These are phyloP conservation scores for Naganishia cerealis DNA, from an alignment of 1,284 basidiomycete genomes.

Conservation along the genomic window DNA sequence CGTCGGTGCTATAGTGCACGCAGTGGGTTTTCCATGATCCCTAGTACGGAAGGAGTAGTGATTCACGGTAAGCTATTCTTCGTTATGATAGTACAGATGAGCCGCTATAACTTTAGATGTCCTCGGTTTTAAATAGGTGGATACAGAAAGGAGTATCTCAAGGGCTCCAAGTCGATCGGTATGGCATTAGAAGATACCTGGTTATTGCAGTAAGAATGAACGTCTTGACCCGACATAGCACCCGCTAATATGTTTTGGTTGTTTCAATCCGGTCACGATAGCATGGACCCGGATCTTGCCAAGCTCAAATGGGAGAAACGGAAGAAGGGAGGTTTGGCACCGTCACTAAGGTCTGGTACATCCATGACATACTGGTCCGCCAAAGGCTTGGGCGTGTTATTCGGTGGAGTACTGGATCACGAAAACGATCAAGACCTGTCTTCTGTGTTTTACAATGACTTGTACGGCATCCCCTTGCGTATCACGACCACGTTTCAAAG, in stretches of 20 bases:
- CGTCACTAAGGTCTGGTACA: constrained; percentile 62
- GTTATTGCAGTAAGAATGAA: constrained; percentile 67
- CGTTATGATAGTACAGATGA: not conserved
- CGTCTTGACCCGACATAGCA: no score
- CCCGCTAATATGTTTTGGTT: not conserved
- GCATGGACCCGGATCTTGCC: constrained; percentile 58
- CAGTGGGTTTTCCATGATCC: constrained; percentile 83
- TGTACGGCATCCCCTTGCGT: constrained; percentile 57
- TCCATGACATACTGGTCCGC: constrained; percentile 55
- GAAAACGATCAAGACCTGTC: constrained; percentile 85
- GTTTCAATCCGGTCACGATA: constrained; percentile 34
- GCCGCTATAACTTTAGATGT: not conserved
- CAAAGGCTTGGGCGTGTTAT: constrained; percentile 70
- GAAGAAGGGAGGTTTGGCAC: constrained; percentile 75
- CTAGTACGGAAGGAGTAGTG: constrained; percentile 75
- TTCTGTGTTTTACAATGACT: constrained; percentile 78
- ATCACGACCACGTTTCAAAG: not conserved
- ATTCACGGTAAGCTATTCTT: constrained; percentile 64
- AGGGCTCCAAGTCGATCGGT: constrained; percentile 81
- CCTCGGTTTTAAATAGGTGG: constrained; percentile 61
- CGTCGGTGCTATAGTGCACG: constrained; percentile 60
- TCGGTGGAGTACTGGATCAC: constrained; percentile 88
- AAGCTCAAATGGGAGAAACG: constrained; percentile 79
- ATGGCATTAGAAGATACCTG: constrained; percentile 88
- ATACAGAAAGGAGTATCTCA: constrained; percentile 87